Evolutionary conservation across 2,329 filamentous ascomycete genomes (phyloP), one percentile per base, ranked within the genome.

Genomic region (Parastagonospora avenae): DNA sequence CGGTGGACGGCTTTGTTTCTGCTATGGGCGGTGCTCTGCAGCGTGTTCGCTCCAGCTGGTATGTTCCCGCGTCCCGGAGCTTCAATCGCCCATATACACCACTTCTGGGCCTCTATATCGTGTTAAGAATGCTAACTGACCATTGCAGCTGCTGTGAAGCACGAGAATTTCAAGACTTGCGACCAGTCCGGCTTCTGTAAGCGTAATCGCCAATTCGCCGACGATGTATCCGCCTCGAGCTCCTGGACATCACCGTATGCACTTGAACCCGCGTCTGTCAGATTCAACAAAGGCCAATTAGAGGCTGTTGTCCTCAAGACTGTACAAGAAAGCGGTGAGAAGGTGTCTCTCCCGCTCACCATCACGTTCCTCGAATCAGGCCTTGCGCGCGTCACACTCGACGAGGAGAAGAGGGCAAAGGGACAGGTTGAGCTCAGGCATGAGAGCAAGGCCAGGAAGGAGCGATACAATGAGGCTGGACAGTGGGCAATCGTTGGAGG

Each of bases 81-180:
- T 52, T 19, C 41, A 28, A 43, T 29, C 16, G n/a, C 45, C 8
- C 14, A 5, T 10, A 42, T 14, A 7, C 8, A n/a, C 8, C 4
- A n/a, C 30, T 29, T 16, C 12, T 27, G 15, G 29, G 3, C 15
- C 4, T 11, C 29, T 16, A 19, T 19, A 10, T 24, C 16, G 15
- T 11, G 16, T 16, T 27, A 2, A 2, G 28, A 8, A 16, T 42
- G 40, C 53, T 64, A 32, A 65, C 49, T 16, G 14, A 27, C 42
- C 6, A 8, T 7, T 15, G 28, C 62, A 96, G 92, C 84, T 59
- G 82, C 85, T 66, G 94, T 99, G 45, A 99, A 99, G 78, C 89
- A 96, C 71, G 87, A 96, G 67, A 92, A 96, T 74, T 99, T 97
- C 82, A 99, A 97, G 73, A 96, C 89, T 66, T 99, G 94, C 79